Evolutionary conservation across 805 yeast species (phyloP).

Genomic region (Yarrowia yakushimensis): DNA sequence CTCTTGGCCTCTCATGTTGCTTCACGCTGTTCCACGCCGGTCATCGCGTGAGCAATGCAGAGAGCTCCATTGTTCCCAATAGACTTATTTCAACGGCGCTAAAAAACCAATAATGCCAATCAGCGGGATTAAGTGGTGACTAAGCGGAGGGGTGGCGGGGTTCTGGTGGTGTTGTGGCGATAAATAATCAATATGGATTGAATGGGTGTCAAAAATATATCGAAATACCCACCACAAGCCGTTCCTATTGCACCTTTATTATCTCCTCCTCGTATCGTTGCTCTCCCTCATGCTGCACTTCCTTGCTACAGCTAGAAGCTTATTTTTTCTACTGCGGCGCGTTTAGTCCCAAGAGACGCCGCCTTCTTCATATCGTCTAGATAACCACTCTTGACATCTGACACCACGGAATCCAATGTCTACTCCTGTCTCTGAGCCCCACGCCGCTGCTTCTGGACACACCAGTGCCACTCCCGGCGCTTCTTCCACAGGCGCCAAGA

Average conservation of each 20-base stretch:
- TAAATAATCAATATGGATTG: no score
- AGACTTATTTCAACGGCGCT: neutral
- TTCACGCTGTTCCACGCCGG: neutral
- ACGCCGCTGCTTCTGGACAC: neutral
- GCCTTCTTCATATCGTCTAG: neutral
- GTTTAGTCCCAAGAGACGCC: slow-evolving; percentile 10
- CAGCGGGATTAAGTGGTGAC: neutral
- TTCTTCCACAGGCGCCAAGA: slow-evolving; percentile 6
- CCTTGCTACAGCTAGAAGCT: slow-evolving; percentile 28
- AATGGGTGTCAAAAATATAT: no score
- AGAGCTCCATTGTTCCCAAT: neutral
- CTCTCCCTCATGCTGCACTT: slow-evolving; percentile 21
- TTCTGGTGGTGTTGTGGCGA: no score
- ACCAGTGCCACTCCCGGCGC: slow-evolving; percentile 27
- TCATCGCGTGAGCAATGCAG: slow-evolving; percentile 10
- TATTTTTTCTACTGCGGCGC: neutral
- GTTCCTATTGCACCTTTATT: no score
- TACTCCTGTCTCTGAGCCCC: neutral
- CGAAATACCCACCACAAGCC: no score
- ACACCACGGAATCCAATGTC: slow-evolving; percentile 5
- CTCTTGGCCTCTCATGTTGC: neutral
- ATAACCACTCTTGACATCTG: neutral
- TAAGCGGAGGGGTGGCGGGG: neutral
- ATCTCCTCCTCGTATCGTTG: neutral
- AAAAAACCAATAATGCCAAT: neutral